These are phyloP conservation scores for Coelastrella sp. DNA, from an alignment of 139 green algal species.

Conservation along the genomic window DNA sequence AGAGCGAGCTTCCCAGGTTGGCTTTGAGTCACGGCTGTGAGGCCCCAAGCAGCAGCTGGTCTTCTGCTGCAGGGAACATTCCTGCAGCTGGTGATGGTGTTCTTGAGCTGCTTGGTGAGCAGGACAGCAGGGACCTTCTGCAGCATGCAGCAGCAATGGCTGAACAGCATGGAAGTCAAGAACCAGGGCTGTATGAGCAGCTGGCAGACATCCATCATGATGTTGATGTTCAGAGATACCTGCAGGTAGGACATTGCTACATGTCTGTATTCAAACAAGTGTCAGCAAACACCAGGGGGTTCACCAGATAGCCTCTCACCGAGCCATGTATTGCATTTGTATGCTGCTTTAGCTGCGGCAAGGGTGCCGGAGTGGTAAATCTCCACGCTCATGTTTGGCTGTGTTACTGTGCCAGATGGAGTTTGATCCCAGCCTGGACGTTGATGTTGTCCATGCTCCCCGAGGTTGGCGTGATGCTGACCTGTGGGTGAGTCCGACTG, in stretches of 20 bases:
- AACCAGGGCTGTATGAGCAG: slow-evolving; percentile 32
- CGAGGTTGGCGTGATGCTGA: slow-evolving; percentile 15
- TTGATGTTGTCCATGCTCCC: slow-evolving; percentile 48
- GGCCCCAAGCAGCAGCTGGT: not conserved
- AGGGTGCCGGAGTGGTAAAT: not conserved
- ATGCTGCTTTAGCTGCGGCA: not conserved
- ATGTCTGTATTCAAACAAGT: not conserved
- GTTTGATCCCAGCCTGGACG: slow-evolving; percentile 42
- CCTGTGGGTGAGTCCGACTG: not conserved
- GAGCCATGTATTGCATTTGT: not conserved
- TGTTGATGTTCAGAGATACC: slow-evolving; percentile 33
- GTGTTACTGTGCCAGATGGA: slow-evolving; percentile 36
- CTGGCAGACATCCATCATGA: slow-evolving; percentile 39
- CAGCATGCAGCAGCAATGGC: not conserved
- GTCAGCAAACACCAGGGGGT: not conserved
- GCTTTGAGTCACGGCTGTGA: not conserved
- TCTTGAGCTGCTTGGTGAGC: slow-evolving; percentile 40
- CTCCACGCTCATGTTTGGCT: no score
- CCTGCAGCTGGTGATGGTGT: slow-evolving; percentile 17
- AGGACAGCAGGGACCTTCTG: slow-evolving; percentile 25
- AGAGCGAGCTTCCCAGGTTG: slow-evolving; percentile 12
- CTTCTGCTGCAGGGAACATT: not conserved
- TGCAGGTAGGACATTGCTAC: no score
- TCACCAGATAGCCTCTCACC: not conserved
- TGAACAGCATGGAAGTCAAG: not conserved